Evolutionary conservation across 1,284 basidiomycete species (phyloP).

Genomic region (Fomitopsis schrenkii): DNA sequence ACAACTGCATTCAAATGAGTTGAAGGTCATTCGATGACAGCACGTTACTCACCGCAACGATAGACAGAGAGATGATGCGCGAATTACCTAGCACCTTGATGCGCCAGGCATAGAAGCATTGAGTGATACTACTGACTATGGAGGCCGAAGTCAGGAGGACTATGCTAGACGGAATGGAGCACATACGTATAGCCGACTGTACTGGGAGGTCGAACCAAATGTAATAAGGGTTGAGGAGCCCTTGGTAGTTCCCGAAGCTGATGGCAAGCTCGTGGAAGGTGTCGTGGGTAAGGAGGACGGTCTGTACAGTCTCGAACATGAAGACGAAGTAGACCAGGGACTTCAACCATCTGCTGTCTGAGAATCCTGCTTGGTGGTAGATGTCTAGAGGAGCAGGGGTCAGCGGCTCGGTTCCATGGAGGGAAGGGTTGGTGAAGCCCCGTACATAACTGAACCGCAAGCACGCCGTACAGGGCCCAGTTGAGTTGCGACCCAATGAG

Average conservation of each 20-base stretch:
- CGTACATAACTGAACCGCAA: not conserved
- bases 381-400: not conserved
- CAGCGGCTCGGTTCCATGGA: no score
- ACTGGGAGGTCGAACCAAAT: not conserved
- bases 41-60: not conserved
- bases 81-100: not conserved
- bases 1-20: slow-evolving; percentile 1
- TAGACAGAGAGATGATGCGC: not conserved
- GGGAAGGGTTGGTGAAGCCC: not conserved
- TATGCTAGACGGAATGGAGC: no score
- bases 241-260: not conserved
- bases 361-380: not conserved
- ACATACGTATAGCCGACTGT: not conserved
- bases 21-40: not conserved
- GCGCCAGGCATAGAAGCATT: not conserved
- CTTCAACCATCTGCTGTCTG: not conserved
- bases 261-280: not conserved
- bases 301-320: not conserved
- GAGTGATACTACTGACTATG: not conserved
- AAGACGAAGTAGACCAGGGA: not conserved
- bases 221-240: not conserved
- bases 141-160: not conserved
- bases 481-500: not conserved
- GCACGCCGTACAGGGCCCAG: not conserved
- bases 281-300: not conserved